Base-by-base conservation (phyloP, 2,329 filamentous ascomycete species). In the Diaporthe destruens region DNA sequence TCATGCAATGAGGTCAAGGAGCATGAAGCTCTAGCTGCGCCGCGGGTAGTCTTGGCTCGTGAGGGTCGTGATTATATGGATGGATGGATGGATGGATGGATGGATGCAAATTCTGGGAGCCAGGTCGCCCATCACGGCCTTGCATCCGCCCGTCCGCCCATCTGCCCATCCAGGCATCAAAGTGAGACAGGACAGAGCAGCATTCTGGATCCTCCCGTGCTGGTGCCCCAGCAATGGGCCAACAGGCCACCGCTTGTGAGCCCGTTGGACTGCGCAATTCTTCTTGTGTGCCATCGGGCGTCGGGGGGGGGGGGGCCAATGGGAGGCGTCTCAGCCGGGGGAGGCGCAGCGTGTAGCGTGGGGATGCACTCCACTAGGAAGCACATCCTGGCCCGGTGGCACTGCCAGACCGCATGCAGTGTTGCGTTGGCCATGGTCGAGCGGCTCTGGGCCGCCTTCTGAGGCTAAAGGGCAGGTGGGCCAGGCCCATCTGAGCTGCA, bases 291-390 rank as follows among this genome's bases (percentile, higher is more conserved):
- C 36, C 56, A 29, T 25, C 36, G 39, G 39, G 39, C 39, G 12
- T 42, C 39, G 16, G 3, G 14, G 39, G n/a, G n/a, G n/a, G n/a
- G n/a, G n/a, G n/a, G n/a, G n/a, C n/a, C 39, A 42, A 42, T 47
- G 23, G 44, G 57, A 61, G 32, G 57, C 36, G 39, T 39, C 57
- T 47, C 57, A 47, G 25, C 25, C 32, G 23, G 47, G 57, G 44
- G n/a, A n/a, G 61, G 61, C 47, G 61, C 61, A 66, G 61, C 23
- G 44, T 51, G 44, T 2, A 12, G 36, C 36, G 36, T 39, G 36
- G 36, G 42, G 34, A 51, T 63, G 25, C 59, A 49, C 23, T 65
- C 61, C 61, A 36, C 44, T 18, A 65, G 59, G 59, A 65, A 51
- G 5, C 12, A 6, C 29, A 66, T 66, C 61, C 61, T 66, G n/a